Base-by-base conservation (phyloP, 208 protist genomes). In the Trypanosoma lewisi region DNA sequence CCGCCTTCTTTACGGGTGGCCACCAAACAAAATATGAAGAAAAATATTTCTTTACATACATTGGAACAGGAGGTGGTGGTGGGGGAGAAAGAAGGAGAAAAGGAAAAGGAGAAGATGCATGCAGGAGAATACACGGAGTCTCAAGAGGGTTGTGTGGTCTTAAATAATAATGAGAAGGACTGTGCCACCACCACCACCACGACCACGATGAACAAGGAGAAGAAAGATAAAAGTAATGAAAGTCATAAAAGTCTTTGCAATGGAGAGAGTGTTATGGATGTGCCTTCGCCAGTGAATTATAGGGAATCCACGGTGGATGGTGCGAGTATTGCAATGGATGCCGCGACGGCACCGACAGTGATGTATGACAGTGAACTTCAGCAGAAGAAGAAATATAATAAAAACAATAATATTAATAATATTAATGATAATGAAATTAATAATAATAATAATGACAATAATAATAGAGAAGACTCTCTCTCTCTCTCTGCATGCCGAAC, bases 321-420 rank as follows among this genome's bases (percentile, higher is more conserved):
- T 14, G 17, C 44, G 1, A 63, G 5, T 30, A 19, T 63, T n/a
- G 16, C 19, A 34, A 52, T 51, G n/a, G 30, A 52, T 17, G 5
- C 28, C 14, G 30, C 23, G 23, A 41, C 16, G 2, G 44, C 44
- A 30, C 17, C 42, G 33, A 63, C 57, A 7, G 12, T 37, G 41
- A 7, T 36, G 25, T 60, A 60, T 25, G 25, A 60, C 23, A 60
- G 55, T 25, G 16, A 36, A 19, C 11, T 52, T 25, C 33, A 36
- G 6, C 41, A 49, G 1, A 50, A 4, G 12, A 4, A 16, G 30
- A 23, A 44, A 54, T 6, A 49, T 21, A 28, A 56, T 2, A 16
- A 17, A 2, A 16, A 54, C 3, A 45, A 53, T 21, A 25, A 25
- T 50, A 4, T 23, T 23, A 23, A 7, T 37, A 37, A 5, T 34